Percentiles rank a stretch among this genome's conserved stretches.
Conservation (phyloP, 495 filamentous ascomycete genomes). For the Parathielavia hyrcaniae region DNA sequence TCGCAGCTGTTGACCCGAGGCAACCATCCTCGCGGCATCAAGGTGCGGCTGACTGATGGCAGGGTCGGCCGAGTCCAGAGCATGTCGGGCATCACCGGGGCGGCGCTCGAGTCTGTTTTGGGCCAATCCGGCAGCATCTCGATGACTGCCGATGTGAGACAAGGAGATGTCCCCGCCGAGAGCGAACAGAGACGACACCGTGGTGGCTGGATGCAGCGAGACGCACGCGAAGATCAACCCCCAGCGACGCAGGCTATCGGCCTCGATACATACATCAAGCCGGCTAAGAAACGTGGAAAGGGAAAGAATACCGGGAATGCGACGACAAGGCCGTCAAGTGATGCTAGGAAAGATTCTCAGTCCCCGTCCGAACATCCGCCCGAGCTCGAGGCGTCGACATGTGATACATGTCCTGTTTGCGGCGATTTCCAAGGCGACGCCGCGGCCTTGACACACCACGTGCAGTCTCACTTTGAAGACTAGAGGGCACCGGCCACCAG, state of each 20-base stretch:
- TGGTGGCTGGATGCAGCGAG: conserved; percentile 7
- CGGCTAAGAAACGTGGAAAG: conserved; percentile 34
- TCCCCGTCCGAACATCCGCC: background rate
- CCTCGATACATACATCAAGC: conserved; percentile 44
- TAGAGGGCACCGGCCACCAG: conserved; percentile 4
- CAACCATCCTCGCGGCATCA: conserved; percentile 69
- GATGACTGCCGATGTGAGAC: conserved; percentile 8
- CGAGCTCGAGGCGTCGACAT: conserved; percentile 33
- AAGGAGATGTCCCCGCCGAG: background rate
- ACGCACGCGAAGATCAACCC: conserved; percentile 7
- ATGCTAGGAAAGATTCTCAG: background rate
- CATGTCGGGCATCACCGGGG: conserved; percentile 30
- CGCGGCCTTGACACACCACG: conserved; percentile 52
- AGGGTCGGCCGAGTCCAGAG: conserved; percentile 62
- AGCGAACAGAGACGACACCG: conserved; percentile 9
- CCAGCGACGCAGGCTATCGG: conserved; percentile 26
- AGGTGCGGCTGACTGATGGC: conserved; percentile 63
- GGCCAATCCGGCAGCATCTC: background rate
- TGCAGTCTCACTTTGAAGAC: conserved; percentile 48
- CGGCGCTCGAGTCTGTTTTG: conserved; percentile 6
- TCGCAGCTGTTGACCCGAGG: conserved; percentile 59
- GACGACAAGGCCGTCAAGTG: conserved; percentile 3
- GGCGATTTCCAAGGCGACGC: conserved; percentile 54
- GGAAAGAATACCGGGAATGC: conserved; percentile 21
- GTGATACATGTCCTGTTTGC: conserved; percentile 58